These are phyloP conservation scores for Populus simonii DNA, from an alignment of 345 rosid genomes.

Conservation along the genomic window DNA sequence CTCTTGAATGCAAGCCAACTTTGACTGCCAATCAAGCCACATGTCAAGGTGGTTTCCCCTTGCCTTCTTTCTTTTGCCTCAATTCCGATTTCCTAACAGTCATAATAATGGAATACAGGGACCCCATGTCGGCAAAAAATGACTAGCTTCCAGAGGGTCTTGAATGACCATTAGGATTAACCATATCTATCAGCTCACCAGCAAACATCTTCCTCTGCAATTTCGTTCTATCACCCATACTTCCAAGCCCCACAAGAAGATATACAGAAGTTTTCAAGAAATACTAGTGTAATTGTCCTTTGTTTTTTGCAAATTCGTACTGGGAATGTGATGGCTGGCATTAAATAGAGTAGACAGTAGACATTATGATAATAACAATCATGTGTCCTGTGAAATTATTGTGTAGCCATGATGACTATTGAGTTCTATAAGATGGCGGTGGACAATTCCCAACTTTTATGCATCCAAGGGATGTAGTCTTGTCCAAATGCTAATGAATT, in stretches of 20 bases:
- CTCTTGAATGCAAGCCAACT: not conserved
- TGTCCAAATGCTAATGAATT: not conserved
- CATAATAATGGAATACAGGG: not conserved
- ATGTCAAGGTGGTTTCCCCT: not conserved
- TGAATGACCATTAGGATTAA: not conserved
- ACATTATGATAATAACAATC: not conserved
- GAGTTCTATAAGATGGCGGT: not conserved
- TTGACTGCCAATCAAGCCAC: not conserved
- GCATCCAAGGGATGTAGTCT: not conserved
- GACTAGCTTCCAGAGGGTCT: not conserved
- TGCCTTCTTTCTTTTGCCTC: not conserved
- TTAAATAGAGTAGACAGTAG: not conserved
- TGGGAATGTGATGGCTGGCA: not conserved
- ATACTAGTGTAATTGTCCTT: not conserved
- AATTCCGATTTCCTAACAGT: not conserved
- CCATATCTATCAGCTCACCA: not conserved
- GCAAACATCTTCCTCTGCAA: not conserved
- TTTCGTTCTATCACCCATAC: too few relatives aligned
- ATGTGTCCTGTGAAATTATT: not conserved
- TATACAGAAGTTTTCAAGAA: not conserved
- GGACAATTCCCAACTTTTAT: not conserved
- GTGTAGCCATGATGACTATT: not conserved
- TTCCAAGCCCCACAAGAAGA: too few relatives aligned
- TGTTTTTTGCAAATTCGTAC: not conserved
- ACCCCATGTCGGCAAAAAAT: too few relatives aligned